Conservation (phyloP, 768 basidiomycete species). For the Kwoniella mangroviensis region DNA sequence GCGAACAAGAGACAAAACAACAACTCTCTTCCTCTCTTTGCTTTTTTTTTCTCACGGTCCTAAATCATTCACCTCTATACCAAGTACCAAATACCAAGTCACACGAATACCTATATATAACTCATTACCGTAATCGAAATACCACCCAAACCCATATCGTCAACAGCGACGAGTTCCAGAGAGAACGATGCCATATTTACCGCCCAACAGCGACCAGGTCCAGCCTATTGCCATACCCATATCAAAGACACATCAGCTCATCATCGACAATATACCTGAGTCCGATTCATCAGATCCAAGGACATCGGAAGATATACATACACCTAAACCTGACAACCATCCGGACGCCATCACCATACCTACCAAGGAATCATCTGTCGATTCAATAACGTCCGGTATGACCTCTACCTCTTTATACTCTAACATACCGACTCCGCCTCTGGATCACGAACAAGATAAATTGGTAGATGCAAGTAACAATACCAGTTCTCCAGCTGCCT, state of each 20-base stretch:
- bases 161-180: not conserved
- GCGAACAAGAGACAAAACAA: not conserved
- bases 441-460: constrained; percentile 3
- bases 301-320: constrained; percentile 9
- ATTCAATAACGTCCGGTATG: not conserved
- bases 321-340: constrained; percentile 15
- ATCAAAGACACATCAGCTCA: constrained; percentile 6
- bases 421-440: constrained; percentile 10
- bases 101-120: not conserved
- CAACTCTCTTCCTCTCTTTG: not conserved
- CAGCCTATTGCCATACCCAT: constrained; percentile 20
- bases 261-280: not conserved
- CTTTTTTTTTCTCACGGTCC: not conserved
- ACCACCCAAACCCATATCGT: not conserved
- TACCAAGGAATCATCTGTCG: constrained; percentile 1
- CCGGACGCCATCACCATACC: not conserved
- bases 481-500: constrained; percentile 12
- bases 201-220: constrained; percentile 9
- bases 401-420: constrained; percentile 4
- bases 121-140: not conserved
- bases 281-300: not conserved
- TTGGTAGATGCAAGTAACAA: not conserved
- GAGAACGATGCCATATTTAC: constrained; percentile 23
- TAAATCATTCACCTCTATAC: not conserved
- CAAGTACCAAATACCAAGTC: not conserved